Evolutionary conservation across 1,284 basidiomycete genomes (phyloP).

Genomic region (Ganoderma boninense): DNA sequence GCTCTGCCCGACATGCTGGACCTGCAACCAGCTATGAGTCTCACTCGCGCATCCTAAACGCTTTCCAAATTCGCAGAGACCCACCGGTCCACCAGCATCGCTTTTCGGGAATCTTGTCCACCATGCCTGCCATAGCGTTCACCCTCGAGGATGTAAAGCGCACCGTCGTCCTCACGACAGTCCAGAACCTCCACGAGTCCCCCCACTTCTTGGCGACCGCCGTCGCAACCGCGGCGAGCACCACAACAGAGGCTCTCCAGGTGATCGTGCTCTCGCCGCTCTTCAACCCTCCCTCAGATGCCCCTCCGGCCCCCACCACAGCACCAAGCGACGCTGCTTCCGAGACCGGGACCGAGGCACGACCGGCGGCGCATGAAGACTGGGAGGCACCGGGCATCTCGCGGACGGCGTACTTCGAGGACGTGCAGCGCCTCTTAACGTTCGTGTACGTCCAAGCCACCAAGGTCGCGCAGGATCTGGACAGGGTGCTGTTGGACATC

Average conservation of each 20-base stretch:
- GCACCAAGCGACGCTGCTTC: not conserved
- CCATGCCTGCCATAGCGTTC: conserved; percentile 26
- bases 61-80: not conserved
- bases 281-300: conserved; percentile 46
- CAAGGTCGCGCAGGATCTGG: conserved; percentile 68
- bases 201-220: conserved; percentile 63
- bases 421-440: conserved; percentile 72
- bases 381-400: conserved; percentile 46
- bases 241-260: conserved; percentile 58
- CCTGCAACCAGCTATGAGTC: not conserved
- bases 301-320: not conserved
- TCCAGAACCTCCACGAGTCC: conserved; percentile 52
- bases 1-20: not conserved
- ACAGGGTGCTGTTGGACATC: conserved; percentile 73
- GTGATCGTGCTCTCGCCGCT: conserved; percentile 69
- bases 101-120: not conserved
- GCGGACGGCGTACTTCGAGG: conserved; percentile 61
- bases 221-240: conserved; percentile 56
- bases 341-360: not conserved
- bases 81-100: not conserved
- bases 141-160: conserved; percentile 34
- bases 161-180: conserved; percentile 60
- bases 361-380: not conserved
- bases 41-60: not conserved
- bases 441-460: conserved; percentile 81